phyloP scores from a whole-genome alignment of 352 stramenopile species.

The Phytophthora pluvialis region DNA sequence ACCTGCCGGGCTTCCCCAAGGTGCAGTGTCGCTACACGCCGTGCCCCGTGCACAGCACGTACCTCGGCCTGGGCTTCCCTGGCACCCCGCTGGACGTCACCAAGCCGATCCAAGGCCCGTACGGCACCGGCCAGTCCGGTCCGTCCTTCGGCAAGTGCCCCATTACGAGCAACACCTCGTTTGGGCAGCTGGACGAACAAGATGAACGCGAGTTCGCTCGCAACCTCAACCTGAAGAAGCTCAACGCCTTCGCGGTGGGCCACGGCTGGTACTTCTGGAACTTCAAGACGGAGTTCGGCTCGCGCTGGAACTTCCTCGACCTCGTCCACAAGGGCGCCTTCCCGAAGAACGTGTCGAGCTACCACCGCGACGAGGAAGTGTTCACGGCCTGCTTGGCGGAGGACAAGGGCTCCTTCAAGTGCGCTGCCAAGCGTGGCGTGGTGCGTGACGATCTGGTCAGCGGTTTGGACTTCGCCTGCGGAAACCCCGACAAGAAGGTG shows the following conservation, averaged over 20 bases:
- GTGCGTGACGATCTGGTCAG: constrained; percentile 54
- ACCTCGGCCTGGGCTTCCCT: constrained; percentile 91
- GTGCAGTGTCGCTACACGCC: constrained; percentile 88
- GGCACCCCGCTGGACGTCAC: constrained; percentile 85
- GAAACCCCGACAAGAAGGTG: constrained; percentile 40
- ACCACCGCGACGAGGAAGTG: constrained; percentile 53
- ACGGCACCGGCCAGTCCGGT: constrained; percentile 31
- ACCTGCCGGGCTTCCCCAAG: constrained; percentile 91
- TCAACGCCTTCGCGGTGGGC: constrained; percentile 89
- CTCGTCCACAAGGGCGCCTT: constrained; percentile 62
- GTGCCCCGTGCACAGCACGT: constrained; percentile 85
- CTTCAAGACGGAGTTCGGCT: constrained; percentile 75
- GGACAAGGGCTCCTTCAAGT: constrained; percentile 77
- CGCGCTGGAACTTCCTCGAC: constrained; percentile 91
- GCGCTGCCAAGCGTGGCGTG: constrained; percentile 67
- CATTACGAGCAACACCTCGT: constrained; percentile 84
- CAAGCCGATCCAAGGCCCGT: constrained; percentile 32
- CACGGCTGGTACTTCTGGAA: constrained; percentile 91
- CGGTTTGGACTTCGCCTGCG: constrained; percentile 66
- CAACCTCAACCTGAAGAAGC: constrained; percentile 90
- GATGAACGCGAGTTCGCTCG: constrained; percentile 81
- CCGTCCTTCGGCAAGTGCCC: constrained; percentile 34
- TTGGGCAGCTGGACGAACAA: constrained; percentile 77
- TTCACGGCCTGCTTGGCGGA: constrained; percentile 67
- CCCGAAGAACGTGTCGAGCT: constrained; percentile 75